Evolutionary conservation across 768 basidiomycete genomes (phyloP), one percentile per base, ranked within the genome.

Genomic region (Cyclocybe aegerita): DNA sequence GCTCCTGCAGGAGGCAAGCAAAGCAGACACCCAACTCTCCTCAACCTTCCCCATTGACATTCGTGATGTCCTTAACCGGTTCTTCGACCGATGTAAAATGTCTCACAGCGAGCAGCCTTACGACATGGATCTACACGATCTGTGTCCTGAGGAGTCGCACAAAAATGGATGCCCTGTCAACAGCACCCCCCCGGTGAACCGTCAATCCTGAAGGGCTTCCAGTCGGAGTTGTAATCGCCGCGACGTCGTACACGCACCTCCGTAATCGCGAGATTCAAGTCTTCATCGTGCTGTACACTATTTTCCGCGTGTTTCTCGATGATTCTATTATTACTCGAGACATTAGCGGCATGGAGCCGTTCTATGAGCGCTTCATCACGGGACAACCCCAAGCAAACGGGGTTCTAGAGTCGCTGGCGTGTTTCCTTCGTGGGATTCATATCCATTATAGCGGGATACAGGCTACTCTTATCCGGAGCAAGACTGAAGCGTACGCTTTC

Each of bases 211-310:
- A 23, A 23, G 23, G 23, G 23, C 23, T 74, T 34, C 61, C 62
- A 7, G 53, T 59, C 2, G 73, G 70, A 1, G 67, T 66, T 33
- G 43, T 56, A 16, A 70, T 67, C 37, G 60, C 62, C 16, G 46
- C 46, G 7, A 64, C 54, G 1, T 61, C 64, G 1, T 69, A 67
- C 29, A 51, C 43, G 0, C 72, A 74, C 51, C 57, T 75, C 6
- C 41, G 44, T 7, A 45, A 64, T 55, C 43, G 57, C 45, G 51
- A 68, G 31, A 65, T 63, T 1, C 61, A 61, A 43, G 62, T 72
- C 5, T 62, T 66, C 50, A 70, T 76, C 30, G 67, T 72, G 3
- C 59, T 76, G 7, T 76, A 65, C 53, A 76, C 75, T 1, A 65
- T 73, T 0, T 70, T 65, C 39, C 45, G 62, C n/a, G 66, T 68